Conservation (phyloP, 768 basidiomycete species). For the Roridomyces roridus region DNA sequence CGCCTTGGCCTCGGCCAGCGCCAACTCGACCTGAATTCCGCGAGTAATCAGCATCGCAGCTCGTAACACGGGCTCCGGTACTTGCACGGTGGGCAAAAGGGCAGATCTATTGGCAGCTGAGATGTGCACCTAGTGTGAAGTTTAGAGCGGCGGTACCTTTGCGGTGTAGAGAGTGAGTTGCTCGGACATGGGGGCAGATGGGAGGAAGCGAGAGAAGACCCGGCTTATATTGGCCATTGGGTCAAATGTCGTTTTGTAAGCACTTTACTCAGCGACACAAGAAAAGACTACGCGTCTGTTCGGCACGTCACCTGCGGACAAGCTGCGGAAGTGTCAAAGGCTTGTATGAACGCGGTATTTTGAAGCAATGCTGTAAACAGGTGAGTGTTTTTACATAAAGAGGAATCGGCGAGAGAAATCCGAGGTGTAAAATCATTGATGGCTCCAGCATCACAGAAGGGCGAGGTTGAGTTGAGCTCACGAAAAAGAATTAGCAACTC, state of each 20-base stretch:
- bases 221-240: not conserved
- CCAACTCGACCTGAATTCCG: constrained; percentile 56
- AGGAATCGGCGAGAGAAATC: too few species aligned
- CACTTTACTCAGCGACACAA: too few species aligned
- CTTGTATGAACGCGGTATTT: too few species aligned
- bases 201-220: not conserved
- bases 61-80: not conserved
- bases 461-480: too few species aligned
- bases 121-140: not conserved
- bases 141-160: constrained; percentile 40
- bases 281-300: too few species aligned
- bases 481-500: too few species aligned
- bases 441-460: too few species aligned
- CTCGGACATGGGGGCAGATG: constrained; percentile 23
- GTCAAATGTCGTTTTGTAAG: not conserved
- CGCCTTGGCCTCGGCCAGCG: constrained; percentile 60
- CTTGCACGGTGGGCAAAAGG: constrained; percentile 65
- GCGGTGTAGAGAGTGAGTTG: constrained; percentile 53
- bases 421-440: too few species aligned
- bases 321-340: too few species aligned
- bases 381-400: too few species aligned
- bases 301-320: too few species aligned
- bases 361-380: too few species aligned
- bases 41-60: not conserved
- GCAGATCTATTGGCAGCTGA: constrained; percentile 47